Base-by-base conservation (phyloP, 352 stramenopile species). In the Globisporangium sylvaticum region DNA sequence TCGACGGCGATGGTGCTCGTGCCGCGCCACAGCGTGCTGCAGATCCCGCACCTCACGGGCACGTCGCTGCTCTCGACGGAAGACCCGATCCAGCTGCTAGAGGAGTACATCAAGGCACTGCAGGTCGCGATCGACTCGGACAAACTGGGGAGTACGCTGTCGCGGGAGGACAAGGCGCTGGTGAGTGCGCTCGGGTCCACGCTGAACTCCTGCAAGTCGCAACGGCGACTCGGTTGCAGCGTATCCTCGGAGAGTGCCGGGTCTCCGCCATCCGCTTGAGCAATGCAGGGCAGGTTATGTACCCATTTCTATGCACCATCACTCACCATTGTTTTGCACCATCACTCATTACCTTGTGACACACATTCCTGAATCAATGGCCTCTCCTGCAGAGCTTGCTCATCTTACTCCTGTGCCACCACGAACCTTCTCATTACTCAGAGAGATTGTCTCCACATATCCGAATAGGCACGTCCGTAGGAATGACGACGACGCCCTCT, bases 31-130 rank as follows among this genome's bases (percentile, higher is more conserved):
- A 68, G 64, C 12, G 56, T 68, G 42, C 29, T 68, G 39, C 64
- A 68, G 31, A 68, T 68, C 31, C 64, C 64, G 9, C 55, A 62
- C 55, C 44, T 68, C 55, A 68, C 64, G 4, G 55, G 64, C 12
- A 42, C 46, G 7, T 58, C 56, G 31, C 42, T 68, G 42, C 42
- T 68, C 12, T 59, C 65, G 14, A 70, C 58, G 3, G 24, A 57
- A 0, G 46, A 70, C 50, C 48, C 65, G 8, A 65, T 70, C 25
- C n/a, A 31, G 58, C 18, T 65, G 37, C 32, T 70, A 6, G n/a
- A 42, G 8, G 65, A 59, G 50, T 70, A 66, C 58, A 52, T 70
- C 15, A 32, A 42, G 14, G 58, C 65, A 24, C 65, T 70, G 6
- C 27, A 65, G 27, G 52, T 29, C 37, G 63, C 37, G 25, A 63